These are phyloP conservation scores for Nicotiana paniculata DNA, from an alignment of 257 asterid genomes.

Conservation along the genomic window DNA sequence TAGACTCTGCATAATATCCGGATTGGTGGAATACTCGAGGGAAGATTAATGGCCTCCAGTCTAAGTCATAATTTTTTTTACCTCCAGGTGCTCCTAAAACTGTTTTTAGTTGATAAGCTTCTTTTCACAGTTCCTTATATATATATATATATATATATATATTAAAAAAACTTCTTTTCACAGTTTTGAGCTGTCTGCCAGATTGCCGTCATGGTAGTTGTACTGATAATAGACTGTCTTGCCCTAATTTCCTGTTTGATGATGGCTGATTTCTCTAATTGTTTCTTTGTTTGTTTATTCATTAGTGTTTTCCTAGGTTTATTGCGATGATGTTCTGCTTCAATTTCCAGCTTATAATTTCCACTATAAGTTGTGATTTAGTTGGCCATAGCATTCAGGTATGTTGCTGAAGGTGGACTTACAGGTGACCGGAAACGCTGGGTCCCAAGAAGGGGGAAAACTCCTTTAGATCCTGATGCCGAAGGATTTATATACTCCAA, in stretches of 20 bases:
- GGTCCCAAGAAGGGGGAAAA: slow-evolving; percentile 96
- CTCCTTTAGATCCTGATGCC: slow-evolving; percentile 97
- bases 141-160: too few relatives aligned
- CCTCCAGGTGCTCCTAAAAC: not conserved
- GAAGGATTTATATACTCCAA: slow-evolving; percentile 81
- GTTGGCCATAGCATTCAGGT: slow-evolving; percentile 51
- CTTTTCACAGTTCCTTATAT: not conserved
- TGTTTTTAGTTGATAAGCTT: not conserved
- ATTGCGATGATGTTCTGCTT: not conserved
- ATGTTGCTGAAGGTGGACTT: slow-evolving; percentile 92
- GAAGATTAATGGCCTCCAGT: not conserved
- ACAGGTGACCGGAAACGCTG: slow-evolving; percentile 96
- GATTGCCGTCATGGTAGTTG: not conserved
- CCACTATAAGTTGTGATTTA: slow-evolving; percentile 14
- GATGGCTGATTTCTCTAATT: not conserved
- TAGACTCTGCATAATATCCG: not conserved
- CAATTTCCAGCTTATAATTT: not conserved
- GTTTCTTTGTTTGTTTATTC: not conserved
- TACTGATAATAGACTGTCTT: not conserved
- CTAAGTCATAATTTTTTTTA: not conserved
- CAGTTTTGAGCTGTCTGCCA: not conserved
- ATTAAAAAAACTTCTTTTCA: not conserved
- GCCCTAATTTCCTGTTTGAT: slow-evolving; percentile 4
- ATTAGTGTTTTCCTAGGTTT: not conserved
- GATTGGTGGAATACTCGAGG: not conserved